Evolutionary conservation across 2,329 filamentous ascomycete genomes (phyloP), one percentile per base, ranked within the genome.

Genomic region (Penicillium sumatraense): DNA sequence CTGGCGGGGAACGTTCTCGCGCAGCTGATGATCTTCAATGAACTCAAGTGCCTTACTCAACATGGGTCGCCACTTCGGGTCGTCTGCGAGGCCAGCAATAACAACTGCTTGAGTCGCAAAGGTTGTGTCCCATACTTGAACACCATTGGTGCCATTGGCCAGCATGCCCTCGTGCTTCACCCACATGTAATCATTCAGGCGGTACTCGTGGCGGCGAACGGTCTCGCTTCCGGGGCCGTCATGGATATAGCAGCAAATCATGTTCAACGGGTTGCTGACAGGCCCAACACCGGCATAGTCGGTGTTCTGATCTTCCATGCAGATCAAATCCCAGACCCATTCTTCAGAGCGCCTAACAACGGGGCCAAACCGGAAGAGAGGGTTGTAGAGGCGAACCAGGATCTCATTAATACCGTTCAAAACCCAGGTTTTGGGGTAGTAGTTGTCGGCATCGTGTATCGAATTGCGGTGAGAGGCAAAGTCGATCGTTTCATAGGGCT

Each of bases 61-160:
- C 89, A 97, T 96, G 0, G 89, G 87, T 35, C 83, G 84, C 86
- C 90, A 97, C 65, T 88, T 86, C 11, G 86, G 80, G 45, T 96
- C 86, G 26, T 87, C 78, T n/a, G 89, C 87, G 23, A 97, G 83
- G 0, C 90, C 91, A 6, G 90, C 87, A 46, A 91, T 90, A 49
- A 91, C 84, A 5, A 90, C 85, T 1, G 90, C 88, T 72, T 96
- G 92, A 29, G 97, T 91, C 16, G 89, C 78, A 69, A 98, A 98
- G 0, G 92, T 84, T 0, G 95, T 99, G 70, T 99, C 95, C 95
- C 95, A 99, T 61, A 87, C 89, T 74, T 99, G 95, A 1, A 98
- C 93, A n/a, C 95, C 95, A 64, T 99, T 98, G 8, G 95, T 99
- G 33, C 95, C 95, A 66, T 97, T 97, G 75, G 89, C 89, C 45